Base-by-base conservation (phyloP, 768 basidiomycete species). In the Pleurotus cornucopiae region DNA sequence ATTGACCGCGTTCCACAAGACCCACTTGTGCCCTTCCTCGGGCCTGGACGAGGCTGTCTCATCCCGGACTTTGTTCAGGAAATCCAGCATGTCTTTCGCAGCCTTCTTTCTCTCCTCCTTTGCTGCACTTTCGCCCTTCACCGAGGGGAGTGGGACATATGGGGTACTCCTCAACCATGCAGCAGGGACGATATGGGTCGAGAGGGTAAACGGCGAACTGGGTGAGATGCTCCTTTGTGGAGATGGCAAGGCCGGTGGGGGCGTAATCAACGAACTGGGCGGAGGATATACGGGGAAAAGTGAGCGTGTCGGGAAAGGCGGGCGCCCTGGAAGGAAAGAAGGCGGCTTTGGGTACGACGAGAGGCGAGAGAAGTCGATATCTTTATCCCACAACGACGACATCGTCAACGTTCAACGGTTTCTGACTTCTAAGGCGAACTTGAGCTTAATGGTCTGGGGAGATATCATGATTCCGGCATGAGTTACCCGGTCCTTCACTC, bases 1-100 rank as follows among this genome's bases (percentile, higher is more conserved):
- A 63, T 94, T 91, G 34, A 85, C 65, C 51, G 81, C 85, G 51
- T 80, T 84, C 88, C 89, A 91, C 52, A 92, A 67, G 3, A 80
- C 64, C 53, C 67, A 63, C 1, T 73, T 71, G 54, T 75, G 68
- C 6, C 76, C 75, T 46, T 75, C 72, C 18, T 37, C 44, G 20
- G 37, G 45, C 34, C 56, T 14, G 23, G 20, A 16, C 6, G 71
- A 70, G 41, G 57, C 52, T 49, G 71, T 69, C 9, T 65, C 64
- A 37, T 66, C 69, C 48, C 73, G 70, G 40, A 72, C 37, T 14
- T 67, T 63, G 37, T 66, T 49, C 20, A 78, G 57, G 46, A 63
- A 58, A 30, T 57, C 55, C 3, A 60, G 54, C 0, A 69, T 63
- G 54, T 67, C 60, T 21, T 62, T 40, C 11, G 73, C 62, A 5